phyloP scores from a whole-genome alignment of 305 asterid species.

The Solanum hybrid region DNA sequence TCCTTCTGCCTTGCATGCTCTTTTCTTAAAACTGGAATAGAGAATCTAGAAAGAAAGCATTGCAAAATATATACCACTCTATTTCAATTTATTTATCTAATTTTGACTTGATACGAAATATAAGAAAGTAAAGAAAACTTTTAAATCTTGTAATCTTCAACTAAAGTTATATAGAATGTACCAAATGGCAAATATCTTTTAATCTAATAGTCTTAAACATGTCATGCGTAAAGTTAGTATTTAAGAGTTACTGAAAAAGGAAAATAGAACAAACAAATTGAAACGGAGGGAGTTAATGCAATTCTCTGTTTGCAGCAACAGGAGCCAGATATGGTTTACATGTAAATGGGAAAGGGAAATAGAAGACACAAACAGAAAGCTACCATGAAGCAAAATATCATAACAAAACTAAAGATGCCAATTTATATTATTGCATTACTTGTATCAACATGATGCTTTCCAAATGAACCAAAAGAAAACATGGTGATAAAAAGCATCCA shows the following conservation, averaged over 20 bases:
- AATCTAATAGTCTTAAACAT: too few relatives aligned
- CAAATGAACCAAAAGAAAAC: not conserved
- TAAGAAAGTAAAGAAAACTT: too few relatives aligned
- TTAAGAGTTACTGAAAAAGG: not conserved
- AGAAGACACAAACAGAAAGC: not conserved
- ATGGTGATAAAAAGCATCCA: not conserved
- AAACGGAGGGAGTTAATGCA: not conserved
- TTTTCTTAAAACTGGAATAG: not conserved
- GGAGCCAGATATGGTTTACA: not conserved
- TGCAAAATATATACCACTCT: not conserved
- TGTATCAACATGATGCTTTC: not conserved
- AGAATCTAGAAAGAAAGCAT: not conserved
- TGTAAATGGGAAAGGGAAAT: not conserved
- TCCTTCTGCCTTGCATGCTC: not conserved
- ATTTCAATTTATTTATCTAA: too few relatives aligned
- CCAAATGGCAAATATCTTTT: not conserved
- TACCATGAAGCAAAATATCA: not conserved
- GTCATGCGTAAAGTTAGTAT: not conserved
- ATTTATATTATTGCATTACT: not conserved
- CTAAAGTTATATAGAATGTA: not conserved
- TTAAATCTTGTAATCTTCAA: fast-evolving
- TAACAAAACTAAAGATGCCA: not conserved
- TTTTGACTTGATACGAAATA: too few relatives aligned
- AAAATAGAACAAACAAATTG: not conserved
- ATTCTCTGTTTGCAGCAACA: not conserved